A percentile compares a stretch with the other conserved stretches of the same genome.
These are phyloP conservation scores for Tephrocybe rancida DNA, from an alignment of 768 basidiomycete genomes.

Conservation along the genomic window DNA sequence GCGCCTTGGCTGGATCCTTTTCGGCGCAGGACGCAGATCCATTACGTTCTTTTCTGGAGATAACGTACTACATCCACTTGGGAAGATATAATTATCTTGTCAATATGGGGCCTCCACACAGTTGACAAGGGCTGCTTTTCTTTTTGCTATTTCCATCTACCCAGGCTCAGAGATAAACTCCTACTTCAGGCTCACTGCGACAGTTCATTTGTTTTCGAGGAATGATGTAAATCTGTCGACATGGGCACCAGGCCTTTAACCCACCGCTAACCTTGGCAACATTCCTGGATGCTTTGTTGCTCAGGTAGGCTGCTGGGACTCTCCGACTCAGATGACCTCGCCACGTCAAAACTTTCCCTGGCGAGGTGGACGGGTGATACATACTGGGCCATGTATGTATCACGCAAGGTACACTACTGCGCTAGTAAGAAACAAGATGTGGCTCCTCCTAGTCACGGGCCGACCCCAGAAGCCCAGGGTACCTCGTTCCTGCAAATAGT, in stretches of 20 bases:
- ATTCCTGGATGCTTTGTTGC: not conserved
- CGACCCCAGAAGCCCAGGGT: not conserved
- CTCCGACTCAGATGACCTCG: not conserved
- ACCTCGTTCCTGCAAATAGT: not conserved
- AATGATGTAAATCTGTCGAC: not conserved
- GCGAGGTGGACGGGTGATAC: not conserved
- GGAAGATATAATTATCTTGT: not conserved
- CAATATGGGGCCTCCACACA: no score
- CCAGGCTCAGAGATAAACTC: no score
- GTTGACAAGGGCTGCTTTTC: no score
- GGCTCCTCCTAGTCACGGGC: not conserved
- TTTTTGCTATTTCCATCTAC: no score
- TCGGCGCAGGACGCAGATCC: not conserved
- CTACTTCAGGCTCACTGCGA: not conserved
- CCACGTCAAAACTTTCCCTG: not conserved
- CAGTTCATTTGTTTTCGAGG: no score
- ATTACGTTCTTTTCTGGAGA: not conserved
- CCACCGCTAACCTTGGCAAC: not conserved
- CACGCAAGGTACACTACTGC: not conserved
- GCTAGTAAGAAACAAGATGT: not conserved
- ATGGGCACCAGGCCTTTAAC: not conserved
- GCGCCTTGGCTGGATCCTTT: no score
- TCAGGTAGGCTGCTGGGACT: not conserved
- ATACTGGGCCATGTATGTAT: no score
- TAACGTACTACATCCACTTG: not conserved